Base-by-base conservation (phyloP, 176 grass and related monocot genomes). In the Tillandsia leiboldiana region DNA sequence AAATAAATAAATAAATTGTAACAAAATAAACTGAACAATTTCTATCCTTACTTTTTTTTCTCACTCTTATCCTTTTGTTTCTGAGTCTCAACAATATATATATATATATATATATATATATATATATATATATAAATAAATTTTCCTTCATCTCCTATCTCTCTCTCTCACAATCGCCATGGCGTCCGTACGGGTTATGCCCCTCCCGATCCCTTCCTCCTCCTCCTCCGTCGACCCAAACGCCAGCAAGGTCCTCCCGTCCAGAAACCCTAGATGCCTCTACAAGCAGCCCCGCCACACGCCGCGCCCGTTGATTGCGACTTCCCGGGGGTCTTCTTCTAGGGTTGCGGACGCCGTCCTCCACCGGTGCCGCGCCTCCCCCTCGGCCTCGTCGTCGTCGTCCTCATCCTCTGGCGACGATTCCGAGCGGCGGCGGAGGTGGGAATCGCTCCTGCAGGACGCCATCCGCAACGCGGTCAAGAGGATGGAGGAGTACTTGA, bases 371-470 rank as follows among this genome's bases (percentile, higher is more conserved):
- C 56, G 7, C 8, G 22, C 15, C n/a, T 2, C 17, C 10, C 15
- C 15, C 10, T 61, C 56, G n/a, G 22, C 33, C 33, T 42, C 28
- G 2, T 29, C 28, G 28, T 29, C 33, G 33, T 42, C 33, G 33
- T 42, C 33, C 3, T 42, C 33, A 1, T 33, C 29, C 29, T 42
- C 8, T 7, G 51, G 72, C n/a, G 94, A 71, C 54, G 79, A 74
- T 51, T 82, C 65, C 0, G 48, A 12, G 1, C 71, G n/a, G 1
- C 71, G 73, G 11, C 59, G 84, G 10, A 79, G 94, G 6, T 97
- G 94, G 94, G 79, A 97, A 65, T 68, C 85, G 51, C 78, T 87
- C 47, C 74, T 97, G 64, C 74, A 90, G 52, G 84, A 87, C 11
- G 89, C 82, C 20, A 71, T 87, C 33, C 73, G 72, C 28, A 74